Base-by-base conservation (phyloP, 192 early-diverging fungal genomes). In the Phycomyces nitens region DNA sequence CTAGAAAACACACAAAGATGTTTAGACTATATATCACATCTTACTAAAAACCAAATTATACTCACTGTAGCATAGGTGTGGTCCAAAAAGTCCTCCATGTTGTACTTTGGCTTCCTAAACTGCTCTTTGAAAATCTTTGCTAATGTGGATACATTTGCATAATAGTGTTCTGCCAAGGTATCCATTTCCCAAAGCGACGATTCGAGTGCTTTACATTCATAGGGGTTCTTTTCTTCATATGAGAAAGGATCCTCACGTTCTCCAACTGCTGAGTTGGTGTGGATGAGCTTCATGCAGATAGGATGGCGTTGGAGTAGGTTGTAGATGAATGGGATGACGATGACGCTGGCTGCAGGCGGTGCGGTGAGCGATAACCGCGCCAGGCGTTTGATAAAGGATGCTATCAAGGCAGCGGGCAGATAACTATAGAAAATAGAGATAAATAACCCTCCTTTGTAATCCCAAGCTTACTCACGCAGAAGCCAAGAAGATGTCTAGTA, bases 31-130 rank as follows among this genome's bases (percentile, higher is more conserved):
- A n/a, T n/a, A n/a, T n/a, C n/a, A n/a, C n/a, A n/a, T n/a, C n/a
- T n/a, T n/a, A n/a, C n/a, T n/a, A 43, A 26, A 1, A 58, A 54
- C 21, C 23, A 56, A 21, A 2, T 14, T 12, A 27, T 23, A 66
- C 66, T 66, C 70, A 77, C 79, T 9, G 86, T 89, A 1, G 77
- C 53, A 74, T 91, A 93, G 0, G 90, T 93, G 69, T 94, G 90
- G 68, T 99, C 97, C 76, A 98, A 81, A 75, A 97, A 99, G 72
- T 97, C 95, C 73, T 99, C 97, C 56, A 99, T 75, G 68, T 89
- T 83, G 68, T 92, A 99, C 26, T 77, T 72, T 3, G 90, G 89
- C 70, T 94, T 94, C 21, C 88, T 85, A 65, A 99, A 89, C 27
- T 91, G 88, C 60, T 97, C 92, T 70, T 84, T 79, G 53, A 98